Percentiles rank a stretch among this genome's conserved stretches.
Conservation (phyloP, 257 asterid species). For the Salvia splendens region DNA sequence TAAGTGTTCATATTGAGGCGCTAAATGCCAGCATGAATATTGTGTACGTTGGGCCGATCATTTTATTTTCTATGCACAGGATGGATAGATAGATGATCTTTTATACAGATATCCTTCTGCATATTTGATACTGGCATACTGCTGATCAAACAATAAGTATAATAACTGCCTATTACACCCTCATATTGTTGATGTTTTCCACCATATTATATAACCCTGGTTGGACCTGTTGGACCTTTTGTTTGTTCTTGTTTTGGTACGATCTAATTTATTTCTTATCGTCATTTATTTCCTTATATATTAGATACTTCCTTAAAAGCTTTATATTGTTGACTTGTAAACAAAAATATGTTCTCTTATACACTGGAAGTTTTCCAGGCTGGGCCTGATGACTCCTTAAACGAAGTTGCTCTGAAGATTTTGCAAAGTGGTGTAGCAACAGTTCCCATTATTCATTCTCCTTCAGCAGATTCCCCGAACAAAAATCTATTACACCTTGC, state of each 20-base stretch:
- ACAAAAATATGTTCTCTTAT: constrained; percentile 8
- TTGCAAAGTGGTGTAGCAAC: constrained; percentile 78
- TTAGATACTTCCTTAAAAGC: background rate
- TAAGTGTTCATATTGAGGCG: constrained; percentile 40
- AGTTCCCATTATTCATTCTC: constrained; percentile 82
- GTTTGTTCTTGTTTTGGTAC: constrained; percentile 13
- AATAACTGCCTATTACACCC: background rate
- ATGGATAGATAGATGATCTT: constrained; percentile 2
- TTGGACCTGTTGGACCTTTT: constrained; percentile 7
- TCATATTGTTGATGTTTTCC: constrained; percentile 21
- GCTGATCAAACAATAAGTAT: background rate
- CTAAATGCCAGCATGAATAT: constrained; percentile 24
- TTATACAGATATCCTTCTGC: constrained; percentile 2
- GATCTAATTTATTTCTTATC: background rate
- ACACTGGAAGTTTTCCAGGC: constrained; percentile 51
- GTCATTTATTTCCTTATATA: constrained; percentile 12
- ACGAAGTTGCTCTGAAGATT: constrained; percentile 79
- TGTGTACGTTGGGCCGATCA: constrained; percentile 13
- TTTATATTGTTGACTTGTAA: constrained; percentile 2
- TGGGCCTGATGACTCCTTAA: constrained; percentile 80
- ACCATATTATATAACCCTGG: background rate
- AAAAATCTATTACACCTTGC: constrained; percentile 85
- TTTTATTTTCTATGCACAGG: background rate
- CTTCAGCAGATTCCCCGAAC: constrained; percentile 65
- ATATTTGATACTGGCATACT: constrained; percentile 4